These are phyloP conservation scores for Aureobasidium pullulans DNA, from an alignment of 2,329 filamentous ascomycete genomes.

Conservation along the genomic window DNA sequence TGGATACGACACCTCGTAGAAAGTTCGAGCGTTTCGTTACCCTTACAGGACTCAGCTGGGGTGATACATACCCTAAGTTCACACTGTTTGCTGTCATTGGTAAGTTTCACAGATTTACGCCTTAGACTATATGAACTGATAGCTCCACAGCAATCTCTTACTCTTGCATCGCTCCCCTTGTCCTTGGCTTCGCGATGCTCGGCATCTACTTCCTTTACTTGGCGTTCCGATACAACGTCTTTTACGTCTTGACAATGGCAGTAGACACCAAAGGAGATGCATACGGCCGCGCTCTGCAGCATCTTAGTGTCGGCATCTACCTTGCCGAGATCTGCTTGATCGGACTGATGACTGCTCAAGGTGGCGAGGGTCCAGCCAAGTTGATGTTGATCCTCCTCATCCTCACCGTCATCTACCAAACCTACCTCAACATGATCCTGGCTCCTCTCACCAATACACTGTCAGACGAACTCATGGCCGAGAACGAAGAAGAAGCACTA, in stretches of 20 bases:
- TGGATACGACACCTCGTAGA: constrained; percentile 37
- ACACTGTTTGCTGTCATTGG: constrained; percentile 27
- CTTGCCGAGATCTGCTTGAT: constrained; percentile 39
- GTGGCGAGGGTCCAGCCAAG: constrained; percentile 32
- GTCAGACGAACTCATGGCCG: constrained; percentile 20
- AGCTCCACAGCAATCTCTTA: constrained; percentile 32
- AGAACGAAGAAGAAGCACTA: constrained; percentile 4
- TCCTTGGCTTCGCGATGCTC: constrained; percentile 37
- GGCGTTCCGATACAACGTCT: constrained; percentile 41
- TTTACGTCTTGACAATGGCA: constrained; percentile 38
- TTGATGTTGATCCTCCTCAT: constrained; percentile 35
- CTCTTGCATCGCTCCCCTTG: constrained; percentile 39
- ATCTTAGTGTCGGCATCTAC: constrained; percentile 39
- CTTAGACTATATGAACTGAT: neutral
- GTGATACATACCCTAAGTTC: constrained; percentile 37
- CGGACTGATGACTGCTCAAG: constrained; percentile 37
- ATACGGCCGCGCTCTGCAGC: constrained; percentile 37
- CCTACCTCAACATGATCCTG: constrained; percentile 28
- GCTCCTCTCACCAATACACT: constrained; percentile 24
- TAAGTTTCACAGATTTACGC: constrained; percentile 10
- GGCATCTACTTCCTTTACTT: constrained; percentile 39
- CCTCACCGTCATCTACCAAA: constrained; percentile 35
- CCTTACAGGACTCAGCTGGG: constrained; percentile 35
- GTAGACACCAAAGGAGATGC: constrained; percentile 38
- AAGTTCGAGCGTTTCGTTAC: constrained; percentile 37